Percentiles rank a stretch among this genome's conserved stretches.
These are phyloP conservation scores for Cardiospermum halicacabum DNA, from an alignment of 345 rosid genomes.

Conservation along the genomic window DNA sequence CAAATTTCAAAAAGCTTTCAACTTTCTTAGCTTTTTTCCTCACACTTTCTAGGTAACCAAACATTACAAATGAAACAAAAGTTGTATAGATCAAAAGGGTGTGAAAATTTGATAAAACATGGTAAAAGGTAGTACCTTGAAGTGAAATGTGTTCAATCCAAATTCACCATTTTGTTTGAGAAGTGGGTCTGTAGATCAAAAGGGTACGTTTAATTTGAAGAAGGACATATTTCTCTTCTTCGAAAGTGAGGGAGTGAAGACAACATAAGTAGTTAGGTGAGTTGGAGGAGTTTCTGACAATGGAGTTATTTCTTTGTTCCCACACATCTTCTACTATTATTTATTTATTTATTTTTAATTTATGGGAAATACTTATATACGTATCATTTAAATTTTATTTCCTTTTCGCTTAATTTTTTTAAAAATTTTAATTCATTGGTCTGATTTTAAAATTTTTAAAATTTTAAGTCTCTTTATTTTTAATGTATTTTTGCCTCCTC, in stretches of 20 bases:
- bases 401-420: too few species aligned
- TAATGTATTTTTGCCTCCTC: too few species aligned
- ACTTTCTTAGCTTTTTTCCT: background rate
- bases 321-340: background rate
- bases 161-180: background rate
- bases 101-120: background rate
- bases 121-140: background rate
- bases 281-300: background rate
- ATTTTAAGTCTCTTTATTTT: too few species aligned
- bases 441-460: too few species aligned
- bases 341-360: too few species aligned
- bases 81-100: too few species aligned
- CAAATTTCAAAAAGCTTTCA: background rate
- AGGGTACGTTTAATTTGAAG: background rate
- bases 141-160: conserved; percentile 4
- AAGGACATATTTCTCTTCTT: background rate
- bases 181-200: background rate
- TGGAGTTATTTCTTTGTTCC: background rate
- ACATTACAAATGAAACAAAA: background rate
- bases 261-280: background rate
- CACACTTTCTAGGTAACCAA: conserved; percentile 1
- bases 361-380: too few species aligned
- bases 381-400: too few species aligned
- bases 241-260: background rate
- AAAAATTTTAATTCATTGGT: too few species aligned